Evolutionary conservation across 345 rosid species (phyloP).

Genomic region (Brassica rapa): DNA sequence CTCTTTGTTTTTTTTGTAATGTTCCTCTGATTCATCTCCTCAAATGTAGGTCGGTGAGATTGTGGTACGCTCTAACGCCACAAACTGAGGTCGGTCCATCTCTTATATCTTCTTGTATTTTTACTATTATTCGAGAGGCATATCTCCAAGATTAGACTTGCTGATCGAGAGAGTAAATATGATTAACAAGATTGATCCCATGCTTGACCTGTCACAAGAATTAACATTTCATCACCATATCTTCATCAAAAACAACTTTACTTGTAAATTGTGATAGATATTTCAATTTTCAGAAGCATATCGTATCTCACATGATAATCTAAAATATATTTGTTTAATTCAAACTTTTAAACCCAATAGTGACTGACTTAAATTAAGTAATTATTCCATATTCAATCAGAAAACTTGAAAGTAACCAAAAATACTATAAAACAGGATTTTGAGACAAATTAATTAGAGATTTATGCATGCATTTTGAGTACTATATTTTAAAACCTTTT

Average conservation of each 20-base stretch:
- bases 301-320: not conserved
- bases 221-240: not conserved
- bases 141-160: slow-evolving; percentile 44
- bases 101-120: slow-evolving; percentile 18
- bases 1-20: slow-evolving; percentile 16
- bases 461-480: not conserved
- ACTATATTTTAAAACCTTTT: not conserved
- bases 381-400: not conserved
- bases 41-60: slow-evolving; percentile 25
- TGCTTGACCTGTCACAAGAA: slow-evolving; percentile 69
- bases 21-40: slow-evolving; percentile 34
- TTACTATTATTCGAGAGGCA: slow-evolving; percentile 43
- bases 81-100: slow-evolving; percentile 20
- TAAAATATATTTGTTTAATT: not conserved
- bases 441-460: not conserved
- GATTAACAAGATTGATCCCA: slow-evolving; percentile 90
- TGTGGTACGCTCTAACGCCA: slow-evolving; percentile 17
- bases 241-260: slow-evolving; percentile 10
- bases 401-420: not conserved
- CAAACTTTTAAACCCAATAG: not conserved
- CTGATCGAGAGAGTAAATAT: slow-evolving; percentile 76
- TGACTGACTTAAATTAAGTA: not conserved
- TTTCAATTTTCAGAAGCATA: not conserved
- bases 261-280: not conserved
- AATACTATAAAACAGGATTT: not conserved